These are phyloP conservation scores for Ophiocordyceps camponoti-floridani DNA, from an alignment of 2,329 filamentous ascomycete species.

Conservation along the genomic window DNA sequence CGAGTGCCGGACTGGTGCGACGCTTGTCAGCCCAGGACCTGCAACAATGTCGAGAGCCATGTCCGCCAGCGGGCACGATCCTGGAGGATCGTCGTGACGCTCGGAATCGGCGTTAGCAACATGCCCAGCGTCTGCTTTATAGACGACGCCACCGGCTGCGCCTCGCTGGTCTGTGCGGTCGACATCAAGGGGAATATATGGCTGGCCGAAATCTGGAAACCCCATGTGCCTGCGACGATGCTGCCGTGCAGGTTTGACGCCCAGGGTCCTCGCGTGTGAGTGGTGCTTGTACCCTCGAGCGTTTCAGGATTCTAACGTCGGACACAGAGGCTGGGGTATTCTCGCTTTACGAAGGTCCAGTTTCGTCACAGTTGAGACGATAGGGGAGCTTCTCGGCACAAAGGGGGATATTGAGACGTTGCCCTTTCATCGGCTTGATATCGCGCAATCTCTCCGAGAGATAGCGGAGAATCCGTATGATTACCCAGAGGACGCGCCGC, in stretches of 20 bases:
- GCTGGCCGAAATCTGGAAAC: constrained; percentile 34
- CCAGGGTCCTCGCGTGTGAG: too few relatives aligned
- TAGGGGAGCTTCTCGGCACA: constrained; percentile 17
- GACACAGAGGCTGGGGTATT: constrained; percentile 28
- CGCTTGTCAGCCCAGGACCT: constrained; percentile 3
- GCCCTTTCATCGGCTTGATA: too few relatives aligned
- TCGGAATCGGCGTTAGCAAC: constrained; percentile 22
- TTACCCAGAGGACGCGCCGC: too few relatives aligned
- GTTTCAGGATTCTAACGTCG: background rate
- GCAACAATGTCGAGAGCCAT: constrained; percentile 9
- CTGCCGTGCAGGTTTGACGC: constrained; percentile 7
- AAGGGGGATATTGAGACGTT: background rate
- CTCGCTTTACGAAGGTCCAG: constrained; percentile 24
- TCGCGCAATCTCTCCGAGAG: too few relatives aligned
- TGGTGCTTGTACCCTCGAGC: background rate
- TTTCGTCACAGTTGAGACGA: constrained; percentile 19
- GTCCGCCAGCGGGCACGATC: constrained; percentile 24
- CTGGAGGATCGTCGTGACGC: constrained; percentile 30
- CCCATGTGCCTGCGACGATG: constrained; percentile 6
- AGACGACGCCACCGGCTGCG: constrained; percentile 25
- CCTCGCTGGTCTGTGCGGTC: constrained; percentile 29
- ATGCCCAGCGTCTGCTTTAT: constrained; percentile 35
- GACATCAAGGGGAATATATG: constrained; percentile 31
- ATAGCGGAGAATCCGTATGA: too few relatives aligned
- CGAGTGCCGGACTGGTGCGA: constrained; percentile 1